These are phyloP conservation scores for Citrus australasica DNA, from an alignment of 345 rosid species.

Conservation along the genomic window DNA sequence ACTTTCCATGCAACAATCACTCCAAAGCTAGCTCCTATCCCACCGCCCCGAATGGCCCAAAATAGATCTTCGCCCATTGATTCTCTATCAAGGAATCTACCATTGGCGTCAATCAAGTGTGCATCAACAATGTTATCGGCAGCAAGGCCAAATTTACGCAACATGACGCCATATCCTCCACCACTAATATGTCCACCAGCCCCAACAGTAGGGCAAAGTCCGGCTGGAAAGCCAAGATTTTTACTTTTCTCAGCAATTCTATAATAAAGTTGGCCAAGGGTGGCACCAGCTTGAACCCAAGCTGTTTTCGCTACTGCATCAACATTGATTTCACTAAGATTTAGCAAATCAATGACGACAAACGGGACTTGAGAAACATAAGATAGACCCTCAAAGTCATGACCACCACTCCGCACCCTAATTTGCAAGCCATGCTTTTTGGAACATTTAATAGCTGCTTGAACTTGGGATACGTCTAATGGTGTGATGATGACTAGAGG, in stretches of 20 bases:
- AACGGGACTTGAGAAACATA: slow-evolving; percentile 57
- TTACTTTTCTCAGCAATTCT: slow-evolving; percentile 59
- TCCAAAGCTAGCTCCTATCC: slow-evolving; percentile 45
- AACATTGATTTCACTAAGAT: slow-evolving; percentile 42
- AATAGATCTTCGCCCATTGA: slow-evolving; percentile 70
- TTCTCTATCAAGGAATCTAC: slow-evolving; percentile 44
- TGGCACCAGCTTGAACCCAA: slow-evolving; percentile 78
- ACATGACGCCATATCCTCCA: slow-evolving; percentile 77
- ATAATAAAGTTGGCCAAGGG: slow-evolving; percentile 60
- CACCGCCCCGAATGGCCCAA: slow-evolving; percentile 66
- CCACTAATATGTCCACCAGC: slow-evolving; percentile 68
- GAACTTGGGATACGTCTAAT: slow-evolving; percentile 46
- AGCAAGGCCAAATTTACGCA: slow-evolving; percentile 79
- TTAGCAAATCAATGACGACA: slow-evolving; percentile 45
- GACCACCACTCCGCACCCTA: slow-evolving; percentile 70
- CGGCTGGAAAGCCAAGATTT: slow-evolving; percentile 65
- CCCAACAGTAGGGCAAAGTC: slow-evolving; percentile 63
- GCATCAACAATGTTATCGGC: slow-evolving; percentile 9
- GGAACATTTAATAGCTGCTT: slow-evolving; percentile 57
- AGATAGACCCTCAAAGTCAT: slow-evolving; percentile 67
- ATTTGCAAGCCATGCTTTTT: slow-evolving; percentile 40
- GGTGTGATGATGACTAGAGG: slow-evolving; percentile 67
- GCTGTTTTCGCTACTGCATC: slow-evolving; percentile 39
- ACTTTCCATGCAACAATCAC: slow-evolving; percentile 48
- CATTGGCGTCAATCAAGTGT: background rate